Base-by-base conservation (phyloP, 73 alveolate genomes). In the Blepharisma japonicum region DNA sequence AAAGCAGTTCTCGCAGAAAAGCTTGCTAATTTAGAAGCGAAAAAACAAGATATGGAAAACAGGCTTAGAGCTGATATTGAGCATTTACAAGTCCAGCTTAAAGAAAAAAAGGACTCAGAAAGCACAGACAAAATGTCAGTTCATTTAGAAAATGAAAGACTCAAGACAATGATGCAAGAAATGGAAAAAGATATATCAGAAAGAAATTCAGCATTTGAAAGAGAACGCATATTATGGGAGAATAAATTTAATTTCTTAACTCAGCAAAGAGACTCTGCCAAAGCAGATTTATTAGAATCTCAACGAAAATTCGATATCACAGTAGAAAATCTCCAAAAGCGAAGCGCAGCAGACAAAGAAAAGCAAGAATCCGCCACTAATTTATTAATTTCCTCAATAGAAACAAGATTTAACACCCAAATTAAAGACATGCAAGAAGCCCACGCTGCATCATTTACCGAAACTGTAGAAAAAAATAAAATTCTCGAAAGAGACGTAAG, bases 401-500 rank as follows among this genome's bases (percentile, higher is more conserved):
- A 96, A 53, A 83, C 81, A 74, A 91, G 94, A 86, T 92, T 84
- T 68, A 86, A 92, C 77, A 77, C 91, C 42, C 89, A 94, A 89
- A 88, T 96, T n/a, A 93, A 92, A 74, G 99, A 95, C 45, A 56
- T 87, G 45, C 90, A 87, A 76, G 95, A 70, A 9, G 20, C 11
- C 90, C 67, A 78, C 89, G 45, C 90, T 83, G 78, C 55, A 78
- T 32, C 53, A 87, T 87, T 71, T 21, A 66, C 18, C 78, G 71
- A 50, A 71, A 9, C 66, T 70, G 27, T 2, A 45, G 14, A n/a
- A n/a, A 9, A 70, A 70, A 80, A 88, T 77, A 47, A 96, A 93
- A 88, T 87, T 86, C 90, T 94, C 45, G 96, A 96, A 76, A 87
- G 89, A 81, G 98, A 96, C 50, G 55, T 87, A 71, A 94, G 94